phyloP scores from a whole-genome alignment of 164 flowering plant genomes.

The Nelumbo lutea region DNA sequence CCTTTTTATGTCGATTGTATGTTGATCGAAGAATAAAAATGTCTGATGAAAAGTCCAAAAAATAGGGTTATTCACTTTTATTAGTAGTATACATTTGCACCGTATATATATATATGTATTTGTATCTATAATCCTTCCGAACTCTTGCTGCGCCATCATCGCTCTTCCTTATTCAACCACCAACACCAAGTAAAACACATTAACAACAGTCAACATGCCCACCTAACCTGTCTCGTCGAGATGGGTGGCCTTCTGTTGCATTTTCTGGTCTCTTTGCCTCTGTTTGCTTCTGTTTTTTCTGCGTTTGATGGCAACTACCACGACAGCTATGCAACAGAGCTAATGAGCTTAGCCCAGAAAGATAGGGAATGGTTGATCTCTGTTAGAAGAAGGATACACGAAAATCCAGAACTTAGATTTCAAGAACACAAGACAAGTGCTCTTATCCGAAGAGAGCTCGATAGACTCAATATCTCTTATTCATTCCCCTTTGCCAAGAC shows the following conservation, averaged over 20 bases:
- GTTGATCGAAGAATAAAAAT: no score
- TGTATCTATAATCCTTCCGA: no score
- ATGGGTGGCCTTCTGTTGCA: background rate
- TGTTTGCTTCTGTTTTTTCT: conserved; percentile 4
- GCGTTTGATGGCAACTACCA: background rate
- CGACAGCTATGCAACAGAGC: conserved; percentile 19
- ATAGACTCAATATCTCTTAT: conserved; percentile 53
- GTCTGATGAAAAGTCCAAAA: no score
- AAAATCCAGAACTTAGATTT: conserved; percentile 73
- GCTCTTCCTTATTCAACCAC: no score
- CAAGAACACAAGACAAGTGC: conserved; percentile 79
- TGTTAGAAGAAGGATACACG: conserved; percentile 66
- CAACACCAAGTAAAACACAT: no score
- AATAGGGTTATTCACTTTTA: no score
- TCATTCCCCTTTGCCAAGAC: conserved; percentile 62
- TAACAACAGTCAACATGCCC: no score
- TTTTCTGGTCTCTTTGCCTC: conserved; percentile 4
- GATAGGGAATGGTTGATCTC: conserved; percentile 69
- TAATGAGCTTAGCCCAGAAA: conserved; percentile 36
- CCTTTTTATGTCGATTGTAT: no score
- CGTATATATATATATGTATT: no score
- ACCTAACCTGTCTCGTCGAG: background rate
- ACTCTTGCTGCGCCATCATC: no score
- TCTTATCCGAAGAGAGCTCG: conserved; percentile 64
- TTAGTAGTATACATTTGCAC: no score